Conservation (phyloP, 257 asterid genomes). For the Salvia hispanica region DNA sequence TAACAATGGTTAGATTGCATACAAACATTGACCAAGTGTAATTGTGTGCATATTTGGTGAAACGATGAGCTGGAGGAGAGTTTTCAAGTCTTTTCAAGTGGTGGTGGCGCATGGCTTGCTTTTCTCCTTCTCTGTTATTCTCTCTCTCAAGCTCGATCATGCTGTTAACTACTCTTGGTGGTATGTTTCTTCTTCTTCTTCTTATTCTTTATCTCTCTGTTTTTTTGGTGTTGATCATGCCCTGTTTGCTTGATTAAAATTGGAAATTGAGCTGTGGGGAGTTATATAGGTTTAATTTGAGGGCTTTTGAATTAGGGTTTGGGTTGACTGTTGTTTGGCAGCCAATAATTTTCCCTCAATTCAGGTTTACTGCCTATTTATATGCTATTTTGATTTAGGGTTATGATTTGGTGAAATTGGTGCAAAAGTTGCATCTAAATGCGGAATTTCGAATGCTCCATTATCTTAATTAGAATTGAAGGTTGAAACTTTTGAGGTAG, state of each 20-base stretch:
- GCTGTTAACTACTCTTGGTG: conserved; percentile 72
- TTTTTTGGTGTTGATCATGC: background rate
- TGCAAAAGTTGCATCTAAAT: conserved; percentile 21
- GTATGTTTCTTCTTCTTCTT: conserved; percentile 42
- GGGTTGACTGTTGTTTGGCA: conserved; percentile 6
- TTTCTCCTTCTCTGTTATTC: conserved; percentile 67
- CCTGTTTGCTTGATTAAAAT: conserved; percentile 14
- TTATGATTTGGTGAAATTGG: conserved; percentile 8
- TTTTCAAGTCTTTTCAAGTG: conserved; percentile 78
- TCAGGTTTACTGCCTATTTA: conserved; percentile 2
- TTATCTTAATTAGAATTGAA: background rate
- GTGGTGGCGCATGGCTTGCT: conserved; percentile 82
- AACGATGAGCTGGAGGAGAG: conserved; percentile 72
- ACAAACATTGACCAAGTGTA: conserved; percentile 16
- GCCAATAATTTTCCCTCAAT: background rate
- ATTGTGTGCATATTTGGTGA: conserved; percentile 20
- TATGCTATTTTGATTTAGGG: conserved; percentile 1
- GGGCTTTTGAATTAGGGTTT: conserved; percentile 10
- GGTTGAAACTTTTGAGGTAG: background rate
- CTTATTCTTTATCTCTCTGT: background rate
- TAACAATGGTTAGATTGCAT: conserved; percentile 7
- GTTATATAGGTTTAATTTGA: conserved; percentile 17
- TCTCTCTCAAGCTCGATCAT: conserved; percentile 74
- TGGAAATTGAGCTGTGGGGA: background rate
- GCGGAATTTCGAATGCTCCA: background rate